Evolutionary conservation across 257 asterid species (phyloP).

Genomic region (Cinchona pubescens): DNA sequence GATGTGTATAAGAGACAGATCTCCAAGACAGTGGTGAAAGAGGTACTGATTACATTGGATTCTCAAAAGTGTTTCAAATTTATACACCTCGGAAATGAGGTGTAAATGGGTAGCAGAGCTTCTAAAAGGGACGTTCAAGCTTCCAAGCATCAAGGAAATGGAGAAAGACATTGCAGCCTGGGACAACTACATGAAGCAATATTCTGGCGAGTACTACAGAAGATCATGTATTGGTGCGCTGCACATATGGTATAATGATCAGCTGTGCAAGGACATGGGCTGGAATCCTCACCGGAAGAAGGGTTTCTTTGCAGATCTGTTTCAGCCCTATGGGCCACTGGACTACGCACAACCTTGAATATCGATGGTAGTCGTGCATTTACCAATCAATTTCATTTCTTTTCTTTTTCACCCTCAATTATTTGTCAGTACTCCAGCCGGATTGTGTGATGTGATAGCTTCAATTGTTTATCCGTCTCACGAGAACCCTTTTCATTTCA

Average conservation of each 20-base stretch:
- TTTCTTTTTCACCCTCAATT: too few species aligned
- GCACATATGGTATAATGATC: slow-evolving; percentile 52
- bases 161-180: slow-evolving; percentile 37
- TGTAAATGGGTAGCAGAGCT: slow-evolving; percentile 45
- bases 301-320: slow-evolving; percentile 38
- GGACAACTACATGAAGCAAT: slow-evolving; percentile 39
- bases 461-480: too few species aligned
- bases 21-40: too few species aligned
- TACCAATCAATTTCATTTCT: background rate
- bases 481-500: too few species aligned
- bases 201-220: slow-evolving; percentile 28
- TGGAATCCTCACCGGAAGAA: slow-evolving; percentile 40
- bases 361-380: background rate
- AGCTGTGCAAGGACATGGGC: slow-evolving; percentile 54
- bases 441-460: too few species aligned
- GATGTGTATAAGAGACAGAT: too few species aligned
- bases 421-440: too few species aligned
- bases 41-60: too few species aligned
- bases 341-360: slow-evolving; percentile 25
- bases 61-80: slow-evolving; percentile 39
- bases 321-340: slow-evolving; percentile 48
- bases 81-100: slow-evolving; percentile 45
- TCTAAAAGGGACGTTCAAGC: slow-evolving; percentile 41
- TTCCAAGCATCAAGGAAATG: slow-evolving; percentile 46
- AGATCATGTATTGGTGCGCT: slow-evolving; percentile 37